phyloP scores from a whole-genome alignment of 805 yeast genomes.

The Candida orba region DNA sequence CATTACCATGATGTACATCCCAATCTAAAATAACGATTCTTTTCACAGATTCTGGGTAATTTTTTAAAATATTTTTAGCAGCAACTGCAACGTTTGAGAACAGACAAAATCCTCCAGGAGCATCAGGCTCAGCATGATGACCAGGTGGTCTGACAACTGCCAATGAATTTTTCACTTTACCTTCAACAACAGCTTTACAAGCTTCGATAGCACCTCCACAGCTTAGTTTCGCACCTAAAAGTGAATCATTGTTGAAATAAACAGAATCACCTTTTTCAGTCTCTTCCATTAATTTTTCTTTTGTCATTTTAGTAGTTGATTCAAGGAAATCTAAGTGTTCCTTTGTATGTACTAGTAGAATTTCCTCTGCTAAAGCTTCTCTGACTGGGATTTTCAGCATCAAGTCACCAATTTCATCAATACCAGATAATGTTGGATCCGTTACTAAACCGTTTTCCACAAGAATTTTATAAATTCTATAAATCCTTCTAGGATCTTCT shows the following conservation, averaged over 20 bases:
- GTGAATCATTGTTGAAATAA: conserved; percentile 87
- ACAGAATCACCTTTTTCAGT: conserved; percentile 93
- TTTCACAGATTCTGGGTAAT: conserved; percentile 84
- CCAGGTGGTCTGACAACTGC: conserved; percentile 99
- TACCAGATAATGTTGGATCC: conserved; percentile 63
- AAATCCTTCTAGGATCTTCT: conserved; percentile 95
- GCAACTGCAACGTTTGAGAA: conserved; percentile 97
- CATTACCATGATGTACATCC: conserved; percentile 99
- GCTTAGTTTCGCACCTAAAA: conserved; percentile 77
- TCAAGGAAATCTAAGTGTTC: conserved; percentile 72
- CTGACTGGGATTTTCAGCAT: conserved; percentile 89
- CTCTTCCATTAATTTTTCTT: conserved; percentile 68
- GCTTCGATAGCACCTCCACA: conserved; percentile 98
- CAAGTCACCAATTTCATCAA: conserved; percentile 71
- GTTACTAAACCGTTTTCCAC: conserved; percentile 89
- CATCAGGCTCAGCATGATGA: conserved; percentile 97
- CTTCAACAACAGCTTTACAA: conserved; percentile 90
- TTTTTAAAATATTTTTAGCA: conserved; percentile 72
- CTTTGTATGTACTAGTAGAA: conserved; percentile 75
- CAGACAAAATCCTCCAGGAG: conserved; percentile 95
- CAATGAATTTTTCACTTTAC: conserved; percentile 80
- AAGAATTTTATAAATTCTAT: conserved; percentile 83
- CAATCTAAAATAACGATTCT: conserved; percentile 83
- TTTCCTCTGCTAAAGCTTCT: conserved; percentile 83
- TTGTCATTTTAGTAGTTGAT: conserved; percentile 68